Base-by-base conservation (phyloP, 2,329 filamentous ascomycete genomes). In the Fusarium cicatricum region DNA sequence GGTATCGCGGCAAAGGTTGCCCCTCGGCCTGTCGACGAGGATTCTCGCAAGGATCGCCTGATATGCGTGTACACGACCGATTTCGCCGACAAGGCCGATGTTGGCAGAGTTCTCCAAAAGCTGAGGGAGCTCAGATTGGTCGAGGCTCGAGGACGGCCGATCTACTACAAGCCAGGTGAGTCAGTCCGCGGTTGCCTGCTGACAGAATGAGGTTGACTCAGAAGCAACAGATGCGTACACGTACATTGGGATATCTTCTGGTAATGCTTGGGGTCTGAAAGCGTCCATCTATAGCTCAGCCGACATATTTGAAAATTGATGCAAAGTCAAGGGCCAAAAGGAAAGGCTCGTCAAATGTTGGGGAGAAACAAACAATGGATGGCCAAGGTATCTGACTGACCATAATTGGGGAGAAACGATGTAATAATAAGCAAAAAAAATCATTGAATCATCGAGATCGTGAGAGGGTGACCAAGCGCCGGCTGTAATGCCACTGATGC, bases 61-160 rank as follows among this genome's bases (percentile, higher is more conserved):
- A 85, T 96, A 21, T 93, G 90, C 62, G 78, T 96, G 8, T 96
- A 96, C 72, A 96, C 91, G 5, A 77, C 79, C 36, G 86, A 96
- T 71, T 95, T 92, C 69, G 77, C 77, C 23, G 86, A 96, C 69
- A 80, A 76, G 45, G 76, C 80, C 4, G 91, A 96, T 69, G 83
- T 96, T 6, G 80, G 79, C 23, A 81, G 89, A 37, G 89, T 96
- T 4, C 75, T 94, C 33, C 70, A 78, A 53, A 82, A 78, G 61
- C 73, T 96, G 58, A 81, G 82, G 44, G 78, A 86, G 50, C 76
- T 92, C 53, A 85, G 82, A 8, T 75, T 95, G 32, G 78, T 89
- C 44, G 77, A 78, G 29, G 55, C 71, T 16, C 74, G 62, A 42
- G 72, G 73, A 4, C 77, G 75, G 39, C 75, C 79, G 1, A 86